A percentile compares a stretch with the other conserved stretches of the same genome.
These are phyloP conservation scores for Dissophora globulifera DNA, from an alignment of 192 early-diverging fungal genomes.

Conservation along the genomic window DNA sequence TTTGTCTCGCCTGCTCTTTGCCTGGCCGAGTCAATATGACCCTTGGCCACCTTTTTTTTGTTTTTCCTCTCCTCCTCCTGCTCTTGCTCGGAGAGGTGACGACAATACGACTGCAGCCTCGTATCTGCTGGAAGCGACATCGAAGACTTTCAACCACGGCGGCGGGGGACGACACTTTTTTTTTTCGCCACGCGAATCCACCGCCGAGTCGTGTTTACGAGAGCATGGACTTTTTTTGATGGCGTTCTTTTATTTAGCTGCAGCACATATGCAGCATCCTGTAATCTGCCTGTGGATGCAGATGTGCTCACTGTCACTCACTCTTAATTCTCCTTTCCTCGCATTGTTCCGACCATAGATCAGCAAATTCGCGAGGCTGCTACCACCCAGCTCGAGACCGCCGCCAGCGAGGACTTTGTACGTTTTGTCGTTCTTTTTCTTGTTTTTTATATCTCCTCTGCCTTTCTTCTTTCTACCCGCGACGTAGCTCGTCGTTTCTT, in stretches of 20 bases:
- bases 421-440: conserved; percentile 50
- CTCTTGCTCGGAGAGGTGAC: too few relatives aligned
- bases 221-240: neutral
- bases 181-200: too few relatives aligned
- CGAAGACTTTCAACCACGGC: too few relatives aligned
- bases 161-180: too few relatives aligned
- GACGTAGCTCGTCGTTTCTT: too few relatives aligned
- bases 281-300: neutral
- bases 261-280: neutral
- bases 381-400: conserved; percentile 76
- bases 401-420: conserved; percentile 87
- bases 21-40: too few relatives aligned
- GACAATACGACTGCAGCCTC: too few relatives aligned
- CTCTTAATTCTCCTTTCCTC: neutral
- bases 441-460: neutral
- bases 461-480: too few relatives aligned
- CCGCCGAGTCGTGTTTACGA: too few relatives aligned
- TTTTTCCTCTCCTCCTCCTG: neutral
- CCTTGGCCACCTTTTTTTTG: neutral
- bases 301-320: neutral
- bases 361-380: conserved; percentile 84
- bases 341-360: conserved; percentile 57
- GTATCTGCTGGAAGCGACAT: too few relatives aligned
- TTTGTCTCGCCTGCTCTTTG: too few relatives aligned
- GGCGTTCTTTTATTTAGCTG: neutral